Base-by-base conservation (phyloP, 305 asterid species). In the Caryopteris hybrid region DNA sequence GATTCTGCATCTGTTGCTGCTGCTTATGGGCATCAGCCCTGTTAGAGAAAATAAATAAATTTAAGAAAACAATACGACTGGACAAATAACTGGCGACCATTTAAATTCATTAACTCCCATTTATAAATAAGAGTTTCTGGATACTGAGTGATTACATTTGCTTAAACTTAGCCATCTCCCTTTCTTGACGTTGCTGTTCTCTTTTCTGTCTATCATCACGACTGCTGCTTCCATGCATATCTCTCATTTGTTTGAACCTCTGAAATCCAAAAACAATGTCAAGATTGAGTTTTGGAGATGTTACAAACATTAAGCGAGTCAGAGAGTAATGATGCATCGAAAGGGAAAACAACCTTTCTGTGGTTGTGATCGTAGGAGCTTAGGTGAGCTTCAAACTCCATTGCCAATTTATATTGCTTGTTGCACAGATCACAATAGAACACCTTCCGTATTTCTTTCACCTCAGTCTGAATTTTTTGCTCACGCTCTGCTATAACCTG, bases 301-400 rank as follows among this genome's bases (percentile, higher is more conserved):
- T 72, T 34, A 48, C 36, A 60, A 22, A 13, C 21, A 68, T 25
- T 13, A 34, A 74, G 21, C 47, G 70, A 6, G 39, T 31, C 61
- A n/a, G 10, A 61, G 14, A 68, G n/a, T 27, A 43, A 47, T 21
- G 14, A 55, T 58, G 67, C 53, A 74, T 73, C 20, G 14, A 62
- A 42, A 48, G 64, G 71, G 57, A 61, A 14, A 27, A 20, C 33
- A 61, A 87, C 99, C 96, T 94, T 94, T 81, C 99, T 82, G 81
- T 94, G 99, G 88, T 94, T 94, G 83, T 94, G 99, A 74, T 94
- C 99, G 14, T 94, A 94, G 55, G 99, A 94, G 80, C 99, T 91
- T 48, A 94, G 78, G 70, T 94, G 99, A 53, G 87, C 95, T 86
- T 94, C 99, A 79, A 94, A 94, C 84, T 94, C 99, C 74, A 91